Evolutionary conservation across 345 rosid genomes (phyloP), one percentile per base, ranked within the genome.

Genomic region (Euphorbia peplus): DNA sequence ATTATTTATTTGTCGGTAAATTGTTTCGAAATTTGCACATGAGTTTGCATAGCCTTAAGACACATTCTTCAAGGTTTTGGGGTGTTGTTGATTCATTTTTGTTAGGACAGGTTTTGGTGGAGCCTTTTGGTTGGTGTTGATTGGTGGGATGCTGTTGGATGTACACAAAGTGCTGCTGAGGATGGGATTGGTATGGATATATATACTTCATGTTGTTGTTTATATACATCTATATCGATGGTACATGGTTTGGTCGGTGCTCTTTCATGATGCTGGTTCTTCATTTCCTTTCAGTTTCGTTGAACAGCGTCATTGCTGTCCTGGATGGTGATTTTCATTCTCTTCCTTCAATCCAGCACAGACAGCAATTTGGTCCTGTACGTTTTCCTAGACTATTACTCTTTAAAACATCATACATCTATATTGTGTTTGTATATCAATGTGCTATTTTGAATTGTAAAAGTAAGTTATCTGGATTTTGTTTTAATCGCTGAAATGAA

Each of bases 111-210:
- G 88, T 95, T 95, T 83, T 95, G 99, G 99, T 95, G 99, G 99
- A 90, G 98, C 79, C 99, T 95, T 80, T 83, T 95, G 90, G 98
- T 95, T 63, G 97, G 97, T 61, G 99, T 95, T 79, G 99, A 92
- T 83, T 95, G 99, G 99, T 95, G 99, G 99, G 99, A 95, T 74
- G 99, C 97, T 69, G 87, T 95, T 86, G 99, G 99, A 67, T 95
- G 97, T 80, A 92, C 99, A 14, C 98, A 95, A 76, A 95, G 99
- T 88, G 98, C 99, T 73, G 99, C 98, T 15, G 99, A 95, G 78
- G 97, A 90, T 76, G 87, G 90, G 67, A 90, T 95, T 69, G 99
- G 99, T 92, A 74, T 82, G 82, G 52, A 51, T 64, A 14, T 64
- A 58, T 24, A 8, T 24, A 13, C 26, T 65, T 41, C 50, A 30